A percentile compares a stretch with the other conserved stretches of the same genome.
These are phyloP conservation scores for Blepharisma japonicum DNA, from an alignment of 73 alveolate species.

Conservation along the genomic window DNA sequence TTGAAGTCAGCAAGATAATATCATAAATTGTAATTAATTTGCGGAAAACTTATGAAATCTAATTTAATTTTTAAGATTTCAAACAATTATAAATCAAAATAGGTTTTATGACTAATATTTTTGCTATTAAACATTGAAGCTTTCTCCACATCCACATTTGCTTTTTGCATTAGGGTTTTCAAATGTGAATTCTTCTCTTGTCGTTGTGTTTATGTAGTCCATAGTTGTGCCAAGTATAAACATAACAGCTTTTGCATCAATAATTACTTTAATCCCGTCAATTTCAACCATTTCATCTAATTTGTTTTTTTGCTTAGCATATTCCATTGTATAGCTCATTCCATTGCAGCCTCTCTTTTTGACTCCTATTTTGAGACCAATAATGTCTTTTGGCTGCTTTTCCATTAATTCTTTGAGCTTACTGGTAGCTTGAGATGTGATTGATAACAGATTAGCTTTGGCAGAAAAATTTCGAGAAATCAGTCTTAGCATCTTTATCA, in stretches of 20 bases:
- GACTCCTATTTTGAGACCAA: slow-evolving; percentile 72
- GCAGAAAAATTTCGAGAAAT: slow-evolving; percentile 33
- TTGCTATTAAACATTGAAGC: slow-evolving; percentile 56
- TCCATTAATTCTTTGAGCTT: slow-evolving; percentile 30
- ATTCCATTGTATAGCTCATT: slow-evolving; percentile 70
- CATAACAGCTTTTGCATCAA: slow-evolving; percentile 78
- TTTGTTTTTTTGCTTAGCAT: slow-evolving; percentile 44
- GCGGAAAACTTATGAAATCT: too few species aligned
- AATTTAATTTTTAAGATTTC: too few species aligned
- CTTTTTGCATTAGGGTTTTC: slow-evolving; percentile 83
- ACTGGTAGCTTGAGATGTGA: slow-evolving; percentile 12
- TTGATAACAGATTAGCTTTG: slow-evolving; percentile 55
- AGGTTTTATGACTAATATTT: background rate
- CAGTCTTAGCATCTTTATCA: too few species aligned
- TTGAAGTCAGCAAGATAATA: too few species aligned
- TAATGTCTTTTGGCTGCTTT: slow-evolving; percentile 20
- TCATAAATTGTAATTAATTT: too few species aligned
- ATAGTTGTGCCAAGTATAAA: slow-evolving; percentile 78
- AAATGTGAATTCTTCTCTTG: slow-evolving; percentile 69
- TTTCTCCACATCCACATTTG: slow-evolving; percentile 85
- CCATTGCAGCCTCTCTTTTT: slow-evolving; percentile 84
- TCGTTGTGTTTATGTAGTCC: slow-evolving; percentile 76
- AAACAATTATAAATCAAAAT: too few species aligned
- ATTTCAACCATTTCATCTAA: slow-evolving; percentile 65
- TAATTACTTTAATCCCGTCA: slow-evolving; percentile 65